phyloP scores from a whole-genome alignment of 257 asterid genomes.

The Gardenia jasminoides region DNA sequence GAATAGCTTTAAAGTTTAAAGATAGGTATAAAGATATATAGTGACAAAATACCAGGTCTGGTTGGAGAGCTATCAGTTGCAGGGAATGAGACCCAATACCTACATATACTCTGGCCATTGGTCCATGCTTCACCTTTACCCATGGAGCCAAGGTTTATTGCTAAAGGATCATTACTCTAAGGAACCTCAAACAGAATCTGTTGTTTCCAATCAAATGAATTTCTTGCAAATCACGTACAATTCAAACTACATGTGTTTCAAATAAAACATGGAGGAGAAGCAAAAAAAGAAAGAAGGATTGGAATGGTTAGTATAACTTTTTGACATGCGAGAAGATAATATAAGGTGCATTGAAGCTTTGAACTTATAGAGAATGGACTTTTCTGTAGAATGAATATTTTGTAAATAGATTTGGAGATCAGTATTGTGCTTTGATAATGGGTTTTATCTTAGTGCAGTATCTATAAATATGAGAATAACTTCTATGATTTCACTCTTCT shows the following conservation, averaged over 20 bases:
- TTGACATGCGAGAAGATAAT: neutral
- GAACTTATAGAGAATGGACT: too few species aligned
- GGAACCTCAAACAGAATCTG: conserved; percentile 74
- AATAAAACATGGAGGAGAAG: too few species aligned
- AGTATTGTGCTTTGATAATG: too few species aligned
- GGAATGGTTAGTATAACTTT: too few species aligned
- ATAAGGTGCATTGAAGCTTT: neutral
- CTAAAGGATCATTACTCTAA: too few species aligned
- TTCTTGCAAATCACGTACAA: neutral
- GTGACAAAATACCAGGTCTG: conserved; percentile 59
- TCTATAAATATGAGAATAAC: too few species aligned
- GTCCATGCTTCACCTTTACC: conserved; percentile 89
- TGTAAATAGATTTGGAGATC: too few species aligned
- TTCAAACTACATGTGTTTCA: too few species aligned
- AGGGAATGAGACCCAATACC: conserved; percentile 77
- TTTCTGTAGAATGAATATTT: neutral
- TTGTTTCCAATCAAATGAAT: neutral
- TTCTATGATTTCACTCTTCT: too few species aligned
- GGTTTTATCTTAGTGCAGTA: too few species aligned
- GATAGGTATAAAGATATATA: neutral
- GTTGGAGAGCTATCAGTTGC: conserved; percentile 58
- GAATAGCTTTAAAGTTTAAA: neutral
- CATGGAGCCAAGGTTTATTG: conserved; percentile 77
- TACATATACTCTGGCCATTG: conserved; percentile 76
- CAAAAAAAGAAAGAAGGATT: too few species aligned